Evolutionary conservation across 257 asterid genomes (phyloP).

Genomic region (Capsicum baccatum): DNA sequence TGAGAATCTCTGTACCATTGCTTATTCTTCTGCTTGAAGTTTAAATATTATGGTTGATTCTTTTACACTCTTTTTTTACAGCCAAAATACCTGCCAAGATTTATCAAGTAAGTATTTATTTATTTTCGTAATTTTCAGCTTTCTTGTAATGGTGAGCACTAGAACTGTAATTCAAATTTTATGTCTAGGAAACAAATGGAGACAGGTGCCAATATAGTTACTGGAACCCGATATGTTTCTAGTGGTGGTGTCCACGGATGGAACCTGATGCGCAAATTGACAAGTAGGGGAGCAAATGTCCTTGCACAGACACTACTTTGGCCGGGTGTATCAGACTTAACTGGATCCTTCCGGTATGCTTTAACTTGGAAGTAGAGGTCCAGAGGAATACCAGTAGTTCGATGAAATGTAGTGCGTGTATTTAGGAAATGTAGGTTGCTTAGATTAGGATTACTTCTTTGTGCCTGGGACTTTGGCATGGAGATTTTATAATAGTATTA

Average conservation of each 20-base stretch:
- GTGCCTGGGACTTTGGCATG: not conserved
- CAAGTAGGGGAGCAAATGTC: conserved; percentile 99
- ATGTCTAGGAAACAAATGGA: conserved; percentile 81
- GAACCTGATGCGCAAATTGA: conserved; percentile 95
- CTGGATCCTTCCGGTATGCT: conserved; percentile 94
- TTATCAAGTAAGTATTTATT: conserved; percentile 70
- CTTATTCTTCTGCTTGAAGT: conserved; percentile 18
- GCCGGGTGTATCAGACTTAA: conserved; percentile 99
- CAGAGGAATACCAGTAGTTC: not conserved
- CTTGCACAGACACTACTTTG: conserved; percentile 97
- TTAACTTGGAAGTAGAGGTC: conserved; percentile 5
- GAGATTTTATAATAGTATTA: not conserved
- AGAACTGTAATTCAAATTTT: conserved; percentile 31
- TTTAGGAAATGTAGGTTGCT: not conserved
- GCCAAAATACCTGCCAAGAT: conserved; percentile 95
- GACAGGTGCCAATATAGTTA: conserved; percentile 91
- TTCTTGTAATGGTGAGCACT: conserved; percentile 26
- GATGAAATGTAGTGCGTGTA: not conserved
- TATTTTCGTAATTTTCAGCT: conserved; percentile 24
- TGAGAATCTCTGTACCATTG: not conserved
- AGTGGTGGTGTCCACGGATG: conserved; percentile 98
- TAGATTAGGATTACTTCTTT: not conserved
- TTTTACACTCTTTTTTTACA: conserved; percentile 43
- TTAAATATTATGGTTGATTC: conserved; percentile 34
- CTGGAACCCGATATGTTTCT: conserved; percentile 94